Evolutionary conservation across 1,139 yeast species (phyloP).

Genomic region (Petasospora rhodanensis): DNA sequence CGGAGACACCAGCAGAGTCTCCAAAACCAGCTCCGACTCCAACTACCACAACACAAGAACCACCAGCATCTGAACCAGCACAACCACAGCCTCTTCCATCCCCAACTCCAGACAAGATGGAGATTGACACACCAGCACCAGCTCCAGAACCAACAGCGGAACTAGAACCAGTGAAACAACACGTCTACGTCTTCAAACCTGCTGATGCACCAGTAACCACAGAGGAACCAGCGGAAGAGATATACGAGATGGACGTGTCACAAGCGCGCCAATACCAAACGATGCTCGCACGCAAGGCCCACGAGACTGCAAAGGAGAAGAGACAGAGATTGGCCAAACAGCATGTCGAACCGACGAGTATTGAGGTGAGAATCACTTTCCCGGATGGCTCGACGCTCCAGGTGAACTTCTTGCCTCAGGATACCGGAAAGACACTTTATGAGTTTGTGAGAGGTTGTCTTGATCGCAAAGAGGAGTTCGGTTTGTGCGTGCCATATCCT

Average conservation of each 20-base stretch:
- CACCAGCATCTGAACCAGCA: not conserved
- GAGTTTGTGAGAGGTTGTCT: conserved; percentile 31
- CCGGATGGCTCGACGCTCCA: conserved; percentile 52
- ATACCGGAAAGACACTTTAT: conserved; percentile 36
- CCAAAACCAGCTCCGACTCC: no score
- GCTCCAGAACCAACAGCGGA: not conserved
- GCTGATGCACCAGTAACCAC: conserved; percentile 10
- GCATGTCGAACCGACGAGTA: conserved; percentile 21
- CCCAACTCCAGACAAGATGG: conserved; percentile 1
- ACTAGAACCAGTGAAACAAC: conserved; percentile 5
- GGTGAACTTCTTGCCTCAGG: conserved; percentile 37
- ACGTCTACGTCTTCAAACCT: conserved; percentile 22
- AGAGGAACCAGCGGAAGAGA: conserved; percentile 20
- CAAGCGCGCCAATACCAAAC: conserved; percentile 53
- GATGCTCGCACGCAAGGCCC: conserved; percentile 37
- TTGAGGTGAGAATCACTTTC: conserved; percentile 44
- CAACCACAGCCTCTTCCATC: not conserved
- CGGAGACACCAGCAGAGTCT: not conserved
- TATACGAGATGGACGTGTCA: conserved; percentile 45
- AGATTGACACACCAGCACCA: conserved; percentile 1
- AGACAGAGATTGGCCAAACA: conserved; percentile 15
- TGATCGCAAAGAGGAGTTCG: conserved; percentile 29
- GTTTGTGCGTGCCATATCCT: conserved; percentile 42
- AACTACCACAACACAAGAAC: conserved; percentile 1
- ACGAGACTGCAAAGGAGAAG: conserved; percentile 30